Base-by-base conservation (phyloP, 2,329 filamentous ascomycete genomes). In the Monosporascus sp. region DNA sequence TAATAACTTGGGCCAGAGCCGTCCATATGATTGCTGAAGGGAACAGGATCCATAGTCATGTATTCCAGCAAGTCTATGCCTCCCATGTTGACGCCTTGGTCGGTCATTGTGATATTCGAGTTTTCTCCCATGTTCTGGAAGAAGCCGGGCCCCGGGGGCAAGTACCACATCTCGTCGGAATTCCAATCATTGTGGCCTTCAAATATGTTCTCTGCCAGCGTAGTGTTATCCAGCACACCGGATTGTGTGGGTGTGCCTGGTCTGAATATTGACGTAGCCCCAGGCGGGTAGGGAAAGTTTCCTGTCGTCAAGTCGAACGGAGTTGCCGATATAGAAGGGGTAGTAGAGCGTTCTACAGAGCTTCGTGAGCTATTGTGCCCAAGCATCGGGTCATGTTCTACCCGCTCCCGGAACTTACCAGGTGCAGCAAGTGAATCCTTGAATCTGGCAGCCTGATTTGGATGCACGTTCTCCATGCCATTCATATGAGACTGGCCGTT, bases 1-100 rank as follows among this genome's bases (percentile, higher is more conserved):
- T 46, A 22, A 28, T 46, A 46, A 31, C 24, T 46, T 17, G 43
- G 43, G 6, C 58, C 58, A 7, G 55, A 48, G 26, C 60, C 55
- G 48, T 66, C 62, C 49, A 65, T 58, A 11, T 51, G 46, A 50
- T 52, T 54, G 50, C 52, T 58, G 53, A 62, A 66, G 26, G 55
- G 55, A 17, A 63, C 62, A 17, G 74, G 70, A 48, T 69, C 83
- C 78, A 86, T 82, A 7, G 81, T 79, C 82, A 87, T 86, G 58
- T 84, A 86, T 63, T 88, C 85, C 15, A 88, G 75, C 60, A 88
- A 64, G 63, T 88, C 85, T 35, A 87, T 73, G 0, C 85, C 85
- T 9, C 83, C 84, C 2, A 87, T 80, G 60, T 86, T 86, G 49
- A 87, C 80, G 28, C 84, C 84, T 59, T 87, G 84, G 8, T 84